phyloP scores from a whole-genome alignment of 371 early-diverging fungal genomes.

The Lichtheimia corymbifera region DNA sequence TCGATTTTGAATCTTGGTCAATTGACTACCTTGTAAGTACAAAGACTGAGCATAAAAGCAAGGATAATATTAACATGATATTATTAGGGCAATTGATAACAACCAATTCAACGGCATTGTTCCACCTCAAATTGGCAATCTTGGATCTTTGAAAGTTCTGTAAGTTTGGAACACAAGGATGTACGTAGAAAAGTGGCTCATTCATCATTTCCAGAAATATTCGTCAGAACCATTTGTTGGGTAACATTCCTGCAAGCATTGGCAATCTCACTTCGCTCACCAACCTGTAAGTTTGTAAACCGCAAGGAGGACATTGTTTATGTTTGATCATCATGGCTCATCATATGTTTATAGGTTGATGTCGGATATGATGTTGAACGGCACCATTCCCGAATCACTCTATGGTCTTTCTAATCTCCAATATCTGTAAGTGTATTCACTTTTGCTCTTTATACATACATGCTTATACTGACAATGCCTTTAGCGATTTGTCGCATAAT shows the following conservation, averaged over 20 bases:
- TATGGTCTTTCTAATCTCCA: slow-evolving; percentile 29
- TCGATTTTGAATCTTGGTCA: slow-evolving; percentile 18
- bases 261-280: slow-evolving; percentile 35
- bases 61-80: too few relatives aligned
- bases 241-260: slow-evolving; percentile 34
- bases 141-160: slow-evolving; percentile 24
- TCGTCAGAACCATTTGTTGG: slow-evolving; percentile 37
- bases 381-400: slow-evolving; percentile 39
- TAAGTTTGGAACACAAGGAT: slow-evolving; percentile 13
- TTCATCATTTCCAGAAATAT: slow-evolving; percentile 28
- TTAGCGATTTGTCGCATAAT: slow-evolving; percentile 54
- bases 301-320: too few relatives aligned
- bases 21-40: slow-evolving; percentile 28
- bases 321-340: too few relatives aligned
- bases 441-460: too few relatives aligned
- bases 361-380: slow-evolving; percentile 40
- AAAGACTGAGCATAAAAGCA: background rate
- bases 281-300: slow-evolving; percentile 28
- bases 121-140: slow-evolving; percentile 26
- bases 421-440: slow-evolving; percentile 24
- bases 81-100: slow-evolving; percentile 23
- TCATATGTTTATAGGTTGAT: slow-evolving; percentile 19
- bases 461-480: background rate
- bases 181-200: background rate
- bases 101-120: slow-evolving; percentile 36